Evolutionary conservation across 257 asterid genomes (phyloP).

Genomic region (Anisodus tanguticus): DNA sequence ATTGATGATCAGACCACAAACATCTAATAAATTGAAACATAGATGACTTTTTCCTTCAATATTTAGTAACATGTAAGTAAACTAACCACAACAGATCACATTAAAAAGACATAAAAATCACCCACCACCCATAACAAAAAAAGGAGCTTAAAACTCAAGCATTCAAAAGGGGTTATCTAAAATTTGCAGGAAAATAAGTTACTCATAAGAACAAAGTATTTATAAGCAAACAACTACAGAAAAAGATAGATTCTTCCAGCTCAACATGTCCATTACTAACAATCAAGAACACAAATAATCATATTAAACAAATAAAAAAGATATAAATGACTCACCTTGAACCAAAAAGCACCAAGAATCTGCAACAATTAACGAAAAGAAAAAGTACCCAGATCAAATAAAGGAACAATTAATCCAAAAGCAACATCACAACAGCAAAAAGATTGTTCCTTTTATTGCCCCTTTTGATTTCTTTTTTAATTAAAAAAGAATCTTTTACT

Average conservation of each 20-base stretch:
- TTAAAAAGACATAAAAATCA: neutral
- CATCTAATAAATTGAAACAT: too few relatives aligned
- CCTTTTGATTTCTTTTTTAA: conserved; percentile 15
- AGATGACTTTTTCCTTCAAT: too few relatives aligned
- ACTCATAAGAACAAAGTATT: conserved; percentile 20
- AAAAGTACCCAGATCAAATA: conserved; percentile 49
- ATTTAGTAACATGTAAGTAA: neutral
- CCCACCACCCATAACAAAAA: conserved; percentile 14
- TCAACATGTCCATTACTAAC: conserved; percentile 29
- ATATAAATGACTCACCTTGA: conserved; percentile 50
- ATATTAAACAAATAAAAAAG: neutral
- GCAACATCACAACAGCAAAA: conserved; percentile 18
- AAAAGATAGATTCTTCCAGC: conserved; percentile 34
- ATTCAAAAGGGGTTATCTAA: neutral
- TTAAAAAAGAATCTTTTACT: conserved; percentile 39
- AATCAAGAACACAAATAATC: neutral
- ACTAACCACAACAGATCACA: neutral
- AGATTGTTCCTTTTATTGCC: conserved; percentile 27
- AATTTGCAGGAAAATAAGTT: conserved; percentile 24
- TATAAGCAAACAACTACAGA: conserved; percentile 15
- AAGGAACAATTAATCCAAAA: conserved; percentile 37
- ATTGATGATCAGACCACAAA: neutral
- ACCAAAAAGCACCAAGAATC: conserved; percentile 41
- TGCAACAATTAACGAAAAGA: conserved; percentile 38
- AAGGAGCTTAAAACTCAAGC: conserved; percentile 26